A percentile compares a stretch with the other conserved stretches of the same genome.
These are phyloP conservation scores for Gypsophila paniculata DNA, from an alignment of 179 eudicot species.

Conservation along the genomic window DNA sequence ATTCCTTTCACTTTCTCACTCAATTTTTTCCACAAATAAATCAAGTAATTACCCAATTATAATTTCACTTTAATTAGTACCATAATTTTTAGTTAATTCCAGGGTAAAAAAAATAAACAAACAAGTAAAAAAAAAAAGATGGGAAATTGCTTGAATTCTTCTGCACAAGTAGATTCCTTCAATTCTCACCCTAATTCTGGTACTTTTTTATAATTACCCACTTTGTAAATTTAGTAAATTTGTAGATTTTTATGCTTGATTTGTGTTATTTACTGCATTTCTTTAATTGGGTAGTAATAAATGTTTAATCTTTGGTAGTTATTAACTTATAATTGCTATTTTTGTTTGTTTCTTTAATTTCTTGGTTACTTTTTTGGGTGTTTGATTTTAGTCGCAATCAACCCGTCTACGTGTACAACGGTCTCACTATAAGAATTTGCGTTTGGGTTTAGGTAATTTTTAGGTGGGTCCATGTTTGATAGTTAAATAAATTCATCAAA, in stretches of 20 bases:
- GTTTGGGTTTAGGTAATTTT: too few species aligned
- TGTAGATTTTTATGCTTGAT: not conserved
- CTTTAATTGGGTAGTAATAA: conserved; percentile 10
- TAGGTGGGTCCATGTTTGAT: too few species aligned
- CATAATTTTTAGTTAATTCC: too few species aligned
- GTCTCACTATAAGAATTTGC: too few species aligned
- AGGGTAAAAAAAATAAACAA: not conserved
- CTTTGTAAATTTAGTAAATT: not conserved
- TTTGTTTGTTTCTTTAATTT: too few species aligned
- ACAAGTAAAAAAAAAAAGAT: conserved; percentile 19
- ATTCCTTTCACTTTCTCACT: not conserved
- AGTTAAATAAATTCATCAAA: too few species aligned
- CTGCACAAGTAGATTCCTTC: conserved; percentile 47
- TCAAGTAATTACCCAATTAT: not conserved
- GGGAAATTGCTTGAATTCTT: conserved; percentile 57
- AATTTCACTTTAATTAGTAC: not conserved
- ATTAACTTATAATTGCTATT: conserved; percentile 2
- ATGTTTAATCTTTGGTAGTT: conserved; percentile 14
- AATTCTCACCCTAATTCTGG: conserved; percentile 36
- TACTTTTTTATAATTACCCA: too few species aligned
- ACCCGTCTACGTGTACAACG: too few species aligned
- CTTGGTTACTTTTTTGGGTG: too few species aligned
- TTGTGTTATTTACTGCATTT: conserved; percentile 2
- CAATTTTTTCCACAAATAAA: conserved; percentile 12
- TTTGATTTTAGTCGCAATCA: too few species aligned